Percentiles rank a stretch among this genome's conserved stretches.
Evolutionary conservation across 441 rosid genomes (phyloP).

Genomic region (Mallotus japonicus): DNA sequence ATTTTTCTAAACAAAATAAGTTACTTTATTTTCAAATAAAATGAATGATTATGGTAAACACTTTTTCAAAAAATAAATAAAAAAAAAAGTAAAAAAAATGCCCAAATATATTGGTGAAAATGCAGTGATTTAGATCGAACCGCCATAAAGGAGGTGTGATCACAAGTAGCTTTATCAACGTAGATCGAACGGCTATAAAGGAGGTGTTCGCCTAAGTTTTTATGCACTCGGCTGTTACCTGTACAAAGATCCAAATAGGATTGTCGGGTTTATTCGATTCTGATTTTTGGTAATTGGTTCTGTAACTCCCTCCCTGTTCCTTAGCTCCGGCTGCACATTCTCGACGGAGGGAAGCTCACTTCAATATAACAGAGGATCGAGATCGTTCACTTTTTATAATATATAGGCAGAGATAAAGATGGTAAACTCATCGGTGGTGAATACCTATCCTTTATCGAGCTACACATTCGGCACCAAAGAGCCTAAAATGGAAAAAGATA

Average conservation of each 20-base stretch:
- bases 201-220: no score
- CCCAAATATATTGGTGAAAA: no score
- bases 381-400: neutral
- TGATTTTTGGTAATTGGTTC: neutral
- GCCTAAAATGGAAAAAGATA: slow-evolving; percentile 97
- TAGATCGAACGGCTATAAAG: slow-evolving; percentile 1
- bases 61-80: no score
- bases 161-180: no score
- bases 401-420: slow-evolving; percentile 29
- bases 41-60: no score
- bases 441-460: slow-evolving; percentile 90
- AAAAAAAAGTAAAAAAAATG: no score
- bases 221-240: neutral
- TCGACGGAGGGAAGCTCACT: neutral
- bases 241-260: neutral
- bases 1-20: no score
- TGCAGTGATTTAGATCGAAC: neutral
- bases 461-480: slow-evolving; percentile 97
- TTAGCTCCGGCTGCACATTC: neutral
- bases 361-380: neutral
- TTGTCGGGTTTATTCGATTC: neutral
- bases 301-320: neutral
- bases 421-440: slow-evolving; percentile 84
- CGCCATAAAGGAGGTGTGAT: neutral
- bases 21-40: no score